Evolutionary conservation across 2,329 filamentous ascomycete species (phyloP).

Genomic region (Colletotrichum sp.): DNA sequence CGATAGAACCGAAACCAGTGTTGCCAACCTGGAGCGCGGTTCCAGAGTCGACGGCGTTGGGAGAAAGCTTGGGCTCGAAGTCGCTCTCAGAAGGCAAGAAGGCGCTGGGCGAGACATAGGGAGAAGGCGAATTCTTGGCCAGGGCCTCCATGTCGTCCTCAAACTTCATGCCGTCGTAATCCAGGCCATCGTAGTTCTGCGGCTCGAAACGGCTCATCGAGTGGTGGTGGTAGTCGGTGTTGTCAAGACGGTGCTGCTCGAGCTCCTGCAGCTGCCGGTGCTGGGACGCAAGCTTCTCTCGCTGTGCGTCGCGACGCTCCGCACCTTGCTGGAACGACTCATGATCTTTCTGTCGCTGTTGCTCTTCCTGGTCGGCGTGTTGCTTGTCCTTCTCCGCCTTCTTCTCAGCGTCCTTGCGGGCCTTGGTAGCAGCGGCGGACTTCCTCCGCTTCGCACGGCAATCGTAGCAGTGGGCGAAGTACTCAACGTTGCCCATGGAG

Average conservation of each 20-base stretch:
- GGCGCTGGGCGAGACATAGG: neutral
- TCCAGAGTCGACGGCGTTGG: neutral
- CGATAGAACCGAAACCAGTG: neutral
- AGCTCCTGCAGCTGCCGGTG: neutral
- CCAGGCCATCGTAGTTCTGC: neutral
- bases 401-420: neutral
- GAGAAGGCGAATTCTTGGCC: neutral
- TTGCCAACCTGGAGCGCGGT: neutral
- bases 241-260: neutral
- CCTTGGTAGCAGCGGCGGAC: neutral
- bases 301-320: neutral
- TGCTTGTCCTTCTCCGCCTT: neutral
- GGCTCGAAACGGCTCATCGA: neutral
- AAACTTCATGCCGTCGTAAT: neutral
- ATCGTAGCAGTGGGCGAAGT: neutral
- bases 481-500: neutral
- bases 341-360: neutral
- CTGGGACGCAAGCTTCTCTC: neutral
- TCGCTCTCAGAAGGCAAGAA: neutral
- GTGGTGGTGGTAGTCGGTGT: neutral
- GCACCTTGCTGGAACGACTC: neutral
- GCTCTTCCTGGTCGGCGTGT: neutral
- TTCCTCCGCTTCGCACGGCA: neutral
- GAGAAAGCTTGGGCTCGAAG: neutral
- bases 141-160: neutral